phyloP scores from a whole-genome alignment of 2,329 filamentous ascomycete genomes.

The Paracamarosporium sp. region DNA sequence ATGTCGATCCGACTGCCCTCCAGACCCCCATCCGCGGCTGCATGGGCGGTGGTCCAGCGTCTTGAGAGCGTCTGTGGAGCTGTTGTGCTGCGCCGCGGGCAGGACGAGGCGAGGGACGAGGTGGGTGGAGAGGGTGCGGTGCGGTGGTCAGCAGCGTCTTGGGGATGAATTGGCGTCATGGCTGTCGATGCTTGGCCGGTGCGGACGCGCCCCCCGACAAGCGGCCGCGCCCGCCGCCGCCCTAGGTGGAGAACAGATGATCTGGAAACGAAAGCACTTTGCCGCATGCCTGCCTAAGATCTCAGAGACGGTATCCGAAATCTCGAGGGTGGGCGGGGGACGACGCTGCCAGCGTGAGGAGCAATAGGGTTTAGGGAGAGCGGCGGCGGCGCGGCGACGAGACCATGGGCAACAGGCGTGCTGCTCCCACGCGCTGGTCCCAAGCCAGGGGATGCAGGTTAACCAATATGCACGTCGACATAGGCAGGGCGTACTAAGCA shows the following conservation, averaged over 20 bases:
- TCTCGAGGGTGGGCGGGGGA: too few relatives aligned
- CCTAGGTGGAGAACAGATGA: too few relatives aligned
- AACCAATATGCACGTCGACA: conserved; percentile 1
- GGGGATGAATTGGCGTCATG: neutral
- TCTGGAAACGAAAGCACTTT: neutral
- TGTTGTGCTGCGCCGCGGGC: neutral
- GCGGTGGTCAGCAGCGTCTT: conserved; percentile 3
- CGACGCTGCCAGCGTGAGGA: too few relatives aligned
- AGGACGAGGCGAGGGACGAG: too few relatives aligned
- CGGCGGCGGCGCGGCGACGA: neutral
- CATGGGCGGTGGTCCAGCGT: neutral
- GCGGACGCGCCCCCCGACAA: neutral
- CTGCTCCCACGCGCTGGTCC: neutral
- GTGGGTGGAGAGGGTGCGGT: neutral
- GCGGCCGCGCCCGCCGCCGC: conserved; percentile 1
- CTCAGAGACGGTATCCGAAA: too few relatives aligned
- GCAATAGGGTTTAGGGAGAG: conserved; percentile 2
- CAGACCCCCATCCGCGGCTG: neutral
- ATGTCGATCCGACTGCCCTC: neutral
- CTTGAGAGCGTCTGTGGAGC: neutral
- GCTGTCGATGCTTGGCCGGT: neutral
- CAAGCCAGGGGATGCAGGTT: neutral
- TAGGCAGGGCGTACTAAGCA: conserved; percentile 15
- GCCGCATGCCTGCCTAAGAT: neutral
- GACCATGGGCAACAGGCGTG: neutral